Percentiles rank a stretch among this genome's conserved stretches.
Conservation (phyloP, 176 grass and related monocot genomes). For the Hordeum vulgare region MorexV3_pseudomolecules_assembly NC_058522.1:346915389-346915888, state of each 20-base stretch:
- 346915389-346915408: too few relatives aligned
- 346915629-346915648: background rate
- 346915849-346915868: background rate
- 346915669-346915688: background rate
- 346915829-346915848: background rate
- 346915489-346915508: too few relatives aligned
- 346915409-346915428: too few relatives aligned
- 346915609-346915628: background rate
- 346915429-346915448: too few relatives aligned
- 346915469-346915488: too few relatives aligned
- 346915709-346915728: background rate
- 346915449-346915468: too few relatives aligned
- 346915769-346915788: background rate
- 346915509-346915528: too few relatives aligned
- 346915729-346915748: background rate
- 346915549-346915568: background rate
- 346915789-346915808: background rate
- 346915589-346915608: background rate
- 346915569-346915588: background rate
- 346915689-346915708: background rate
- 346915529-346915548: background rate
- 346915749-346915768: background rate
- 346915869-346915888: background rate
- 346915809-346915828: background rate
- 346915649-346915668: constrained; percentile 10